Conservation (phyloP, 139 green algal genomes). For the Closterium sp. region DNA sequence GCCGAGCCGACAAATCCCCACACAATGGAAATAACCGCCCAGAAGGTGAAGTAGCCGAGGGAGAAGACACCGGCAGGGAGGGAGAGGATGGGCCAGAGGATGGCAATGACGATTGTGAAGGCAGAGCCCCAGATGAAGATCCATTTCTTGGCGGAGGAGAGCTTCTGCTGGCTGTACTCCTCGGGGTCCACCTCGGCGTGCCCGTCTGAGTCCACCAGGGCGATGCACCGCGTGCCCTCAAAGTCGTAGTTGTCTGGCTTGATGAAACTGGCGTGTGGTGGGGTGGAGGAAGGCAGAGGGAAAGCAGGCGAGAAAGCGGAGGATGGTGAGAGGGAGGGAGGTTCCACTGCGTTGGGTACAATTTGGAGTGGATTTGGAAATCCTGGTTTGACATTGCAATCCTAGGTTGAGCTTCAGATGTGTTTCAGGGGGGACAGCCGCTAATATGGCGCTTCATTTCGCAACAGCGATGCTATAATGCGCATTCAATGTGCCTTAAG, state of each 20-base stretch:
- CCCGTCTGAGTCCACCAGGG: neutral
- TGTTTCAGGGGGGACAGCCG: no score
- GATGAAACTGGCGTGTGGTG: neutral
- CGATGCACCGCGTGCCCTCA: neutral
- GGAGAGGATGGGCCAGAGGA: slow-evolving; percentile 70
- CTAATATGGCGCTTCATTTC: no score
- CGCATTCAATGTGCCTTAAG: no score
- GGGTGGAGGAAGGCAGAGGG: neutral
- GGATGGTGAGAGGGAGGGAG: no score
- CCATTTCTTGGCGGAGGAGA: slow-evolving; percentile 26
- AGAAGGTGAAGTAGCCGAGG: slow-evolving; percentile 73
- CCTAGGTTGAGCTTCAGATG: no score
- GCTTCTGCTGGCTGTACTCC: slow-evolving; percentile 23
- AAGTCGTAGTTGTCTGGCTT: neutral
- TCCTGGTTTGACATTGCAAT: no score
- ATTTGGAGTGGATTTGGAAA: no score
- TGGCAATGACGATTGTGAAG: slow-evolving; percentile 65
- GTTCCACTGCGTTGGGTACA: no score
- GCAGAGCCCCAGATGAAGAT: slow-evolving; percentile 53
- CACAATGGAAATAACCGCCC: slow-evolving; percentile 66
- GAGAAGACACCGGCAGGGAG: slow-evolving; percentile 70
- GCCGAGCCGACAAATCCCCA: slow-evolving; percentile 66
- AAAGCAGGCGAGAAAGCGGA: no score
- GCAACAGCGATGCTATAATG: no score
- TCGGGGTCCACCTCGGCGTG: neutral